Evolutionary conservation across 2,329 filamentous ascomycete species (phyloP).

Genomic region (Exserohilum turcica): DNA sequence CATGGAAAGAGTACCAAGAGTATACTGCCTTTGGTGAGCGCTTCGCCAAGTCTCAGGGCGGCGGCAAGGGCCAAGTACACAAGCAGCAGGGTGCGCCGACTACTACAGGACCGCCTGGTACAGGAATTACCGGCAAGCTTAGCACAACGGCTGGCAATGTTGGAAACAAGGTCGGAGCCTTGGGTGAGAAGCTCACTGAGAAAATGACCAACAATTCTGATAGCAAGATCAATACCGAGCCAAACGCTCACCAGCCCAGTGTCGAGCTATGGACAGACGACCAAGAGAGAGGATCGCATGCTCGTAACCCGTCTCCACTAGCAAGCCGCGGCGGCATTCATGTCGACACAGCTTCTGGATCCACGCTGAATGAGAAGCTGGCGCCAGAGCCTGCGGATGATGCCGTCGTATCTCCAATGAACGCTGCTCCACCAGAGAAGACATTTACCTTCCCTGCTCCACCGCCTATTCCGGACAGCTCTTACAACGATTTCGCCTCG

Average conservation of each 20-base stretch:
- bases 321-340: constrained; percentile 19
- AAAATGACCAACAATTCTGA: constrained; percentile 33
- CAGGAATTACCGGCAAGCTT: constrained; percentile 39
- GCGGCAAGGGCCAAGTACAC: constrained; percentile 58
- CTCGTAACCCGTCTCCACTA: constrained; percentile 12
- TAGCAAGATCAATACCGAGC: constrained; percentile 14
- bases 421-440: constrained; percentile 23
- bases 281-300: constrained; percentile 40
- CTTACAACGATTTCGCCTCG: constrained; percentile 13
- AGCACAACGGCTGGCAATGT: constrained; percentile 27
- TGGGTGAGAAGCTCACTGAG: constrained; percentile 40
- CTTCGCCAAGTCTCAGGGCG: constrained; percentile 70
- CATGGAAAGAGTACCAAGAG: constrained; percentile 91
- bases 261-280: constrained; percentile 49
- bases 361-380: constrained; percentile 42
- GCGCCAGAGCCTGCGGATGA: constrained; percentile 36
- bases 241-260: constrained; percentile 14
- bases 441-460: constrained; percentile 41
- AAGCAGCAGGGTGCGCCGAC: constrained; percentile 55
- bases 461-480: constrained; percentile 37
- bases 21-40: constrained; percentile 76
- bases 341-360: constrained; percentile 25
- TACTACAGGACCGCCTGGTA: constrained; percentile 57
- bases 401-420: constrained; percentile 38
- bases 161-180: constrained; percentile 28